phyloP scores from a whole-genome alignment of 176 grass and related monocot species.

The Alloteropsis semialata region DNA sequence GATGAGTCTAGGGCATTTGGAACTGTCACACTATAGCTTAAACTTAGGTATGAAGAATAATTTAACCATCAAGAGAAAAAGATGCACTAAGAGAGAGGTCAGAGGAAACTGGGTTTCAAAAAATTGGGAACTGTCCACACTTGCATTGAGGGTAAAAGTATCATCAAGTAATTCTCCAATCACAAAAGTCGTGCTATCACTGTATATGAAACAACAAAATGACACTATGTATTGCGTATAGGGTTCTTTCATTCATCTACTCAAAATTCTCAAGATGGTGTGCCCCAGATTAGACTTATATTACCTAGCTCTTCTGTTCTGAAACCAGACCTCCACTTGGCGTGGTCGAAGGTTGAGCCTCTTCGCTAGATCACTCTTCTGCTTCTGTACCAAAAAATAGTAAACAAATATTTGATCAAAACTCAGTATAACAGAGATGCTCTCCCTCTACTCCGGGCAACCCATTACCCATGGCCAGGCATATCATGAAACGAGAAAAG shows the following conservation, averaged over 20 bases:
- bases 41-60: neutral
- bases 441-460: neutral
- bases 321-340: slow-evolving; percentile 70
- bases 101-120: too few species aligned
- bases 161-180: too few species aligned
- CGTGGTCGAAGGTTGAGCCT: slow-evolving; percentile 46
- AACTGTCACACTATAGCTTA: neutral
- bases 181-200: too few species aligned
- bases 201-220: too few species aligned
- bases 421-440: neutral
- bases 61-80: neutral
- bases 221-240: too few species aligned
- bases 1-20: neutral
- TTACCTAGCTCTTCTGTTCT: slow-evolving; percentile 64
- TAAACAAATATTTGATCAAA: neutral
- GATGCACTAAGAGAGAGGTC: too few species aligned
- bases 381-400: slow-evolving; percentile 21
- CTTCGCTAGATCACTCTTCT: slow-evolving; percentile 33
- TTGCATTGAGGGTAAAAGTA: too few species aligned
- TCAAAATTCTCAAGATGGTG: too few species aligned
- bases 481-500: neutral
- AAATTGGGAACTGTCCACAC: too few species aligned
- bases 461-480: neutral
- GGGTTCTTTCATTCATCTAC: too few species aligned
- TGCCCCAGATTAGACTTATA: neutral